Evolutionary conservation across 106 monocot genomes (phyloP), one percentile per base, ranked within the genome.

Genomic region (Cymbidium sinense): DNA sequence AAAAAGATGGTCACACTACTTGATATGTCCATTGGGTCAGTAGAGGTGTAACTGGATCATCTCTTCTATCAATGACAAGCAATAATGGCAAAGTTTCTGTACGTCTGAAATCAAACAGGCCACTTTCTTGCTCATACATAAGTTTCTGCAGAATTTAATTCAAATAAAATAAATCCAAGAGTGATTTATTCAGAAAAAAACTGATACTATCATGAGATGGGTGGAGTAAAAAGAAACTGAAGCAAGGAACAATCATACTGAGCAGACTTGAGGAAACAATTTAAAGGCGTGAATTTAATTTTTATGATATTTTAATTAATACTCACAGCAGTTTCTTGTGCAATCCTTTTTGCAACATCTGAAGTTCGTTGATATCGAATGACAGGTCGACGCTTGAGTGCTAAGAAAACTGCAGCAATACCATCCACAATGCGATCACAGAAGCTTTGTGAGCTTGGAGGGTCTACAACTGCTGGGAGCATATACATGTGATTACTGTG

Each of bases 81-180:
- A 99, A 85, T 75, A 99, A 80, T 17, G 99, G 95, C 77, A 95
- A 99, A 64, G 89, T 82, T 80, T 99, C 99, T 52, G 95, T 95
- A 70, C 99, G 86, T 73, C 99, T 99, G 77, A 99, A 99, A 89
- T 99, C 99, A 89, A 99, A 99, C 62, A 99, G 85, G 52, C 99
- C 99, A 87, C 99, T 99, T 86, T 99, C 99, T 47, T 99, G 99
- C 83, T 99, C 99, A 70, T 99, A 99, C 99, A 99, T 99, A 78
- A 99, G 88, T 71, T 89, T 99, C 99, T 99, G 95, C 83, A 86
- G 74, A 35, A 81, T 64, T 70, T 52, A 83, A 70, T 34, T 69
- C 44, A 74, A 74, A 13, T 5, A 74, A 74, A 74, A 35, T 74
- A 44, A 13, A 74, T 2, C 18, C 10, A 39, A 7, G 19, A 37